Percentiles rank a stretch among this genome's conserved stretches.
Evolutionary conservation across 169 alveolate genomes (phyloP).

Genomic region (Plasmodium malariae): DNA sequence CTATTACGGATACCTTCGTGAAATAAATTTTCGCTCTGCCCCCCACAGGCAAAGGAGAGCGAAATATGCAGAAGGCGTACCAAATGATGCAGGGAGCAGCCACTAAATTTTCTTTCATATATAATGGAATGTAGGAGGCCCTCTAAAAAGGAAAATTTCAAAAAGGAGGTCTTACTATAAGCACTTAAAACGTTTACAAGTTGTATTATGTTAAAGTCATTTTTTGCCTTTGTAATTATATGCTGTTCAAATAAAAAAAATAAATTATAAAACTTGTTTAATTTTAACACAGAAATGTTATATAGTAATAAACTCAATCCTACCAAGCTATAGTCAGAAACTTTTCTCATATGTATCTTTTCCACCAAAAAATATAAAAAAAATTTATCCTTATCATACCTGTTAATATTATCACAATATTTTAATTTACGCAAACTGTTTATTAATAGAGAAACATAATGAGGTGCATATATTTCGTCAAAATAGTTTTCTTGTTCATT

Average conservation of each 20-base stretch:
- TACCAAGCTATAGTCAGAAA: constrained; percentile 20
- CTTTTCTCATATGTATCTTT: constrained; percentile 13
- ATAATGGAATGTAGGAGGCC: background rate
- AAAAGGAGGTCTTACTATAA: background rate
- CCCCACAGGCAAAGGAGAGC: background rate
- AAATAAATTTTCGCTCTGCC: background rate
- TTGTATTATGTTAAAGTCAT: constrained; percentile 21
- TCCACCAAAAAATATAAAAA: constrained; percentile 3
- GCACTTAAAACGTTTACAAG: constrained; percentile 39
- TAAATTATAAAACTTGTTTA: constrained; percentile 5
- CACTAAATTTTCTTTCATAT: background rate
- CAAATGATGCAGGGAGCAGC: constrained; percentile 1
- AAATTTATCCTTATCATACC: background rate
- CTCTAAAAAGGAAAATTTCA: background rate
- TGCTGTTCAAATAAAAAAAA: constrained; percentile 13
- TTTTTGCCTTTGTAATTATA: constrained; percentile 21
- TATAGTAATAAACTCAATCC: constrained; percentile 36
- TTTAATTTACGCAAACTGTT: constrained; percentile 7
- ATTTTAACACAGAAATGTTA: constrained; percentile 11
- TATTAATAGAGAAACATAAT: constrained; percentile 37
- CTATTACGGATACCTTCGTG: background rate
- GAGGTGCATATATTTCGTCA: constrained; percentile 37
- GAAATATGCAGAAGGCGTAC: constrained; percentile 6
- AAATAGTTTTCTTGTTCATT: constrained; percentile 9
- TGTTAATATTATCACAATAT: background rate